Evolutionary conservation across 2,329 filamentous ascomycete species (phyloP), one percentile per base, ranked within the genome.

Genomic region (Scedosporium apiospermum): DNA sequence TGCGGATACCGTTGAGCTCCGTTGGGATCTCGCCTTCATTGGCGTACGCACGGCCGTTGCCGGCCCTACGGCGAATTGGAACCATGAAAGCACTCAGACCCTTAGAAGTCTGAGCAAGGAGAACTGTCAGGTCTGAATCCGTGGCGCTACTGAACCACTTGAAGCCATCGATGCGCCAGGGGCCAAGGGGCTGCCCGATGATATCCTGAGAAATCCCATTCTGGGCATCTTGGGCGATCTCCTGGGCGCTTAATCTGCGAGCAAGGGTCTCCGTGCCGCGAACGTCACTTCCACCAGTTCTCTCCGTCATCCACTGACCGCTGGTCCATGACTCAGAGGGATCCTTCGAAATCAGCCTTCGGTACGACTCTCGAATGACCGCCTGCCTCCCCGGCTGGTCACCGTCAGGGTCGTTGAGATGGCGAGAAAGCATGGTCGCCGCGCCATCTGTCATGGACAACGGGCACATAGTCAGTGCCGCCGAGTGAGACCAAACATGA

Each of bases 261-360:
- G 34, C 34, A 12, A 38, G 34, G 34, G 34, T 38, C 34, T 38
- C 34, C 10, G 34, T 89, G 44, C 80, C 78, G 3, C 83, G 84
- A 1, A 90, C 86, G 67, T 91, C 88, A 65, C 85, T 88, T 0
- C 88, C 88, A 1, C 88, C 88, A 0, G 80, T 78, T 2, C 88
- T 78, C 67, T 90, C 88, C 0, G 88, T 90, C 88, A 91, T 90
- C 88, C 88, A 91, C 70, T 91, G 88, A 0, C 88, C 88, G 44
- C 83, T 88, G 0, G 87, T 91, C 88, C 88, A 91, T 0, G 83
- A 16, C 23, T 53, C 49, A 10, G 18, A 21, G 18, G 49, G 49
- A 53, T 53, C 23, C 18, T 53, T 53, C 23, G 49, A 53, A 3
- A 16, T 53, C 16, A 38, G 10, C 34, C 34, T 38, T 38, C 34